These are phyloP conservation scores for Linanthus parryae DNA, from an alignment of 148 eudicot species.

Conservation along the genomic window DNA sequence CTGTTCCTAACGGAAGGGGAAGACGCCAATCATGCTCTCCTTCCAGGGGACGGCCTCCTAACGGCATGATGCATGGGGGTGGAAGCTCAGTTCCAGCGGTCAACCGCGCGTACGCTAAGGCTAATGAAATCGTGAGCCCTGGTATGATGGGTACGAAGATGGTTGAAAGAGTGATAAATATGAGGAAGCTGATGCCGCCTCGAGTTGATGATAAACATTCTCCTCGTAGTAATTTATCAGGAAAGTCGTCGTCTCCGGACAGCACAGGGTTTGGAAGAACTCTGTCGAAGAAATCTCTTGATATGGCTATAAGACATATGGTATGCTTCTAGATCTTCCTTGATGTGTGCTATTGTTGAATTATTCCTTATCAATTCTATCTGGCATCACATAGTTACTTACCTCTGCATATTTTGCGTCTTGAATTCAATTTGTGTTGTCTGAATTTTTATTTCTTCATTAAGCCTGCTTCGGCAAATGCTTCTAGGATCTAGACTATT, in stretches of 20 bases:
- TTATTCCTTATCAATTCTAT: no score
- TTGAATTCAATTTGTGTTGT: no score
- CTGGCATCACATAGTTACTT: no score
- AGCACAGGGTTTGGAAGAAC: conserved; percentile 90
- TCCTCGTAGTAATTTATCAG: conserved; percentile 70
- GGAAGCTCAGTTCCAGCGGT: conserved; percentile 86
- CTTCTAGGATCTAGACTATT: no score
- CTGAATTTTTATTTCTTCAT: no score
- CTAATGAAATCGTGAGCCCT: conserved; percentile 79
- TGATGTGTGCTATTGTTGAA: no score
- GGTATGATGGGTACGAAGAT: conserved; percentile 80
- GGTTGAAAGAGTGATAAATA: conserved; percentile 96
- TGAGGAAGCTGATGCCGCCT: conserved; percentile 90
- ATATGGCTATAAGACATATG: conserved; percentile 99
- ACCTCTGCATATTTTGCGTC: no score
- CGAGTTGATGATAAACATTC: conserved; percentile 80
- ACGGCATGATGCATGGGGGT: conserved; percentile 49
- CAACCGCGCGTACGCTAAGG: conserved; percentile 64
- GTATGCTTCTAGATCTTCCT: conserved; percentile 29
- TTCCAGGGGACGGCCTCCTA: conserved; percentile 81
- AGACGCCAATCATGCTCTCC: conserved; percentile 93
- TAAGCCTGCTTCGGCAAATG: no score
- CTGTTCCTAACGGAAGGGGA: conserved; percentile 50
- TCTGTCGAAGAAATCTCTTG: conserved; percentile 89
- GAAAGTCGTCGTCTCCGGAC: conserved; percentile 89